Evolutionary conservation across 2,329 filamentous ascomycete genomes (phyloP), one percentile per base, ranked within the genome.

Genomic region (Colletotrichum higginsianum): DNA sequence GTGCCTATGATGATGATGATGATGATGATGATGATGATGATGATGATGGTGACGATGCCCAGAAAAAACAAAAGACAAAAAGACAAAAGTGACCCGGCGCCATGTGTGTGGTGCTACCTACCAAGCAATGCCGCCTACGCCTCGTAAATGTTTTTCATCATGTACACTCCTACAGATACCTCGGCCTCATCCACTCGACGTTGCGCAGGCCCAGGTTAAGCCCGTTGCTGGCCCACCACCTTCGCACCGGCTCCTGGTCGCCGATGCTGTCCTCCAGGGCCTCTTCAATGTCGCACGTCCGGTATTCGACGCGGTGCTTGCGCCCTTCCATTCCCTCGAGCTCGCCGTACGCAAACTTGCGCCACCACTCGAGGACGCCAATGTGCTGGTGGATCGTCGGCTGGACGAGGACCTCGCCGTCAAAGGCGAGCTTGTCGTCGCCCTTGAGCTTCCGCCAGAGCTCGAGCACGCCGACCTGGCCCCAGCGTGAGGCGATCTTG

Each of bases 201-300:
- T 94, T 96, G 4, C 93, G 91, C 50, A 96, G 86, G 1, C 94
- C 93, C 63, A 97, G 81, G 78, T 96, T 96, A 73, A 97, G 83
- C 0, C 94, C 94, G 76, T 96, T 96, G 74, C 87, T 85, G 30
- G 93, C 92, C 96, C 96, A 98, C 96, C 96, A 98, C 74, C 88
- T 86, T 67, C 94, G 86, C 21, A 97, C 94, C 47, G 88, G 88
- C 74, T 91, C 90, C 73, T 94, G 92, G 66, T 92, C 91, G 11
- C 89, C 89, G 61, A 96, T 89, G 26, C 94, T 94, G 79, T 98
- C 95, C 80, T 98, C 95, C 49, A 98, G 86, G 0, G 95, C 95
- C 82, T 98, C 96, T 80, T 98, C 95, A 73, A 98, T 96, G 80
- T 97, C 95, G 80, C 95, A 98, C 1, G 94, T 97, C 80, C 96